Evolutionary conservation across 192 early-diverging fungal species (phyloP).

Genomic region (Gonapodya prolifera): DNA sequence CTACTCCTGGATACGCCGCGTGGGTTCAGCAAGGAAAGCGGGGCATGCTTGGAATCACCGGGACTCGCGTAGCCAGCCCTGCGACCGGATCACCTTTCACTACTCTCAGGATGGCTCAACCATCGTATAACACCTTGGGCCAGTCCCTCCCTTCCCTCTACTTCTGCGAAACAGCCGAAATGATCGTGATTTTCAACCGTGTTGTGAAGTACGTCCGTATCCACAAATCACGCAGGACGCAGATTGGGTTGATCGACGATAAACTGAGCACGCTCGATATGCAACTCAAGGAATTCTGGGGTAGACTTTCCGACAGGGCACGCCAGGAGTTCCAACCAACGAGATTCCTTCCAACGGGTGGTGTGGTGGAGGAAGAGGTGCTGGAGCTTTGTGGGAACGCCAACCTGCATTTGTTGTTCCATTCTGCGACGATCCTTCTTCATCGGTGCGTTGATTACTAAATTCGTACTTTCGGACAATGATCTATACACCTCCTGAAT

Average conservation of each 20-base stretch:
- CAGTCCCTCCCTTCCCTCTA: not conserved
- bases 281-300: not conserved
- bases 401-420: not conserved
- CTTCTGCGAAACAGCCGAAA: not conserved
- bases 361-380: not conserved
- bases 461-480: too few relatives aligned
- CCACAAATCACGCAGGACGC: not conserved
- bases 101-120: too few relatives aligned
- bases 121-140: too few relatives aligned
- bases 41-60: too few relatives aligned
- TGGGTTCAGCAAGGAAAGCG: too few relatives aligned
- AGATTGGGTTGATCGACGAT: not conserved
- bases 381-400: not conserved
- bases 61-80: too few relatives aligned
- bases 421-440: not conserved
- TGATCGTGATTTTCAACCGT: not conserved
- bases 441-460: not conserved
- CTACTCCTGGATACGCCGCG: too few relatives aligned
- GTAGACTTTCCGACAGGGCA: not conserved
- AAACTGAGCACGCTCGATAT: not conserved
- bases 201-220: not conserved
- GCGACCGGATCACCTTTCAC: too few relatives aligned
- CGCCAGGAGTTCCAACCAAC: not conserved
- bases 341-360: not conserved
- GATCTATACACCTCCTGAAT: not conserved